Evolutionary conservation across 148 eudicot species (phyloP).

Genomic region (Diospyros kaki): DNA sequence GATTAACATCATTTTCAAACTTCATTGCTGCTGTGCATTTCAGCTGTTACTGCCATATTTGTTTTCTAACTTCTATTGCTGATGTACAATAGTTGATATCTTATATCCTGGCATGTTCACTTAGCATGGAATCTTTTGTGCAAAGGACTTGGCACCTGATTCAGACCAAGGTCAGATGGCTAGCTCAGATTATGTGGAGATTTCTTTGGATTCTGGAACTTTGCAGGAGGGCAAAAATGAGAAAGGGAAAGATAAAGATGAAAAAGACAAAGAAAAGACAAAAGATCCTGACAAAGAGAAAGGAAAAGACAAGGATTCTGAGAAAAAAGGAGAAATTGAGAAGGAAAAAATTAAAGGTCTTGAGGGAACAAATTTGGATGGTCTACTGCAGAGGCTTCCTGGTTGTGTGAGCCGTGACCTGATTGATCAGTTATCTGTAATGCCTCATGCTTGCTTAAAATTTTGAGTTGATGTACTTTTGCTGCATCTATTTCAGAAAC

Average conservation of each 20-base stretch:
- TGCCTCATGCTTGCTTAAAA: constrained; percentile 9
- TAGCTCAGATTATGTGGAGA: constrained; percentile 47
- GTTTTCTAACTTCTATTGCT: too few species aligned
- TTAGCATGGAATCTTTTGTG: constrained; percentile 7
- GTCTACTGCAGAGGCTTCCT: constrained; percentile 85
- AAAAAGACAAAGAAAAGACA: constrained; percentile 57
- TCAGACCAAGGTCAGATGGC: constrained; percentile 53
- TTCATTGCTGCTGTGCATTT: not conserved
- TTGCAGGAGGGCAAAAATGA: constrained; percentile 54
- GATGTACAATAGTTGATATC: too few species aligned
- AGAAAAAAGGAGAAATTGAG: constrained; percentile 65
- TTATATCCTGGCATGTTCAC: not conserved
- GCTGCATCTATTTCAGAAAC: not conserved
- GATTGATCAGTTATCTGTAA: constrained; percentile 90
- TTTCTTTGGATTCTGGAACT: constrained; percentile 47
- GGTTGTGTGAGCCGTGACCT: constrained; percentile 97
- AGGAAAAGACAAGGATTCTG: constrained; percentile 77
- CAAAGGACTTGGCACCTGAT: constrained; percentile 64
- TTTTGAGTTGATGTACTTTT: not conserved
- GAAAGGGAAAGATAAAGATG: constrained; percentile 73
- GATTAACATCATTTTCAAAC: not conserved
- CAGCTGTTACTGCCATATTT: not conserved
- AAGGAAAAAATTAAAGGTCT: constrained; percentile 81
- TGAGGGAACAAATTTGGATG: constrained; percentile 83
- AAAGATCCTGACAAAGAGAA: constrained; percentile 77